phyloP scores from a whole-genome alignment of 2,329 filamentous ascomycete genomes.

The Penicillium hesseltinei region DNA sequence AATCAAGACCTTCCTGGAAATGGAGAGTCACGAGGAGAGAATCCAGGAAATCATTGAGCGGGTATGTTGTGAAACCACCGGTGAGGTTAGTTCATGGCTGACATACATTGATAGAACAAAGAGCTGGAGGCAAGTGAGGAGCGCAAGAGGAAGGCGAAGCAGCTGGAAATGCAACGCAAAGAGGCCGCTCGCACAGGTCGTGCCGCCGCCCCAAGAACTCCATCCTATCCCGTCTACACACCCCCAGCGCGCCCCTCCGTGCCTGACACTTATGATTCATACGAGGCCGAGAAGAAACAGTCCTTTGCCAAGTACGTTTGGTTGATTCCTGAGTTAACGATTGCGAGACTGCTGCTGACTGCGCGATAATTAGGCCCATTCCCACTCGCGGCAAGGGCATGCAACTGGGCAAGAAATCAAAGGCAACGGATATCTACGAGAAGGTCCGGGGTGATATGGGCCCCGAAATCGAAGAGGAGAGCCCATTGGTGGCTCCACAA shows the following conservation, averaged over 20 bases:
- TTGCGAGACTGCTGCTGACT: slow-evolving; percentile 27
- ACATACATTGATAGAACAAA: slow-evolving; percentile 69
- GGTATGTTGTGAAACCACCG: slow-evolving; percentile 50
- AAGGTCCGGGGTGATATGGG: slow-evolving; percentile 89
- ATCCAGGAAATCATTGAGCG: slow-evolving; percentile 97
- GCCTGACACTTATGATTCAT: slow-evolving; percentile 83
- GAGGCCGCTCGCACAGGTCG: slow-evolving; percentile 80
- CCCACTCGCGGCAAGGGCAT: slow-evolving; percentile 91
- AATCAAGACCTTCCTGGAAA: slow-evolving; percentile 98
- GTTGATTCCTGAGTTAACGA: neutral
- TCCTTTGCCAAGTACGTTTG: slow-evolving; percentile 68
- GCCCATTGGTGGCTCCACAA: slow-evolving; percentile 65
- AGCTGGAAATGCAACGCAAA: slow-evolving; percentile 97
- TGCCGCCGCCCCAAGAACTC: slow-evolving; percentile 66
- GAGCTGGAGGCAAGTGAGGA: slow-evolving; percentile 97
- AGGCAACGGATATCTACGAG: slow-evolving; percentile 96
- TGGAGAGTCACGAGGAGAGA: slow-evolving; percentile 98
- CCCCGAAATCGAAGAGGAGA: slow-evolving; percentile 72
- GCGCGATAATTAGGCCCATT: slow-evolving; percentile 49
- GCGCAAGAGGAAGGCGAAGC: slow-evolving; percentile 97
- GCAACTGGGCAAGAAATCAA: slow-evolving; percentile 98
- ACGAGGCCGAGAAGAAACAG: slow-evolving; percentile 98
- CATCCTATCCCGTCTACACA: slow-evolving; percentile 85
- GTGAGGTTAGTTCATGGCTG: slow-evolving; percentile 17
- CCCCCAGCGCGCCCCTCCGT: slow-evolving; percentile 71